phyloP scores from a whole-genome alignment of 805 yeast genomes.

The Candida montana region DNA sequence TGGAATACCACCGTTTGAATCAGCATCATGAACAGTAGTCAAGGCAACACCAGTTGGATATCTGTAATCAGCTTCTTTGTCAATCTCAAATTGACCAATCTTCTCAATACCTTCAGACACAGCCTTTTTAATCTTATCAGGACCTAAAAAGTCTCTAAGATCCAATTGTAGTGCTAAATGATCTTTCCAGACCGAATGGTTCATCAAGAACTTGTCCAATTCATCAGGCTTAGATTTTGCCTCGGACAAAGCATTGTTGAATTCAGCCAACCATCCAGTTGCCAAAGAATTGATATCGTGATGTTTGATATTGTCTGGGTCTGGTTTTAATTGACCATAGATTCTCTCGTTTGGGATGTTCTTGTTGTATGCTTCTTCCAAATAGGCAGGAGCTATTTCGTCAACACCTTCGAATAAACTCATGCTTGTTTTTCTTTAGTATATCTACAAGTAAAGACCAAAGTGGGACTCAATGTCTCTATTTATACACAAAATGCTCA shows the following conservation, averaged over 20 bases:
- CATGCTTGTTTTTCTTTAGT: conserved; percentile 10
- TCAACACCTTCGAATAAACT: conserved; percentile 18
- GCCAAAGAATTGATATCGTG: conserved; percentile 24
- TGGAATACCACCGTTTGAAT: conserved; percentile 23
- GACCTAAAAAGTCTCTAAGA: conserved; percentile 29
- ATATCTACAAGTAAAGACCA: too few species aligned
- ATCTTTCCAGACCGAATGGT: conserved; percentile 34
- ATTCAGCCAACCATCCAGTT: conserved; percentile 27
- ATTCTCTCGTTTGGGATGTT: conserved; percentile 25
- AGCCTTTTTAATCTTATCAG: conserved; percentile 23
- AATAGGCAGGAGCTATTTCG: conserved; percentile 24
- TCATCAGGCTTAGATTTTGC: conserved; percentile 10
- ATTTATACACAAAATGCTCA: not conserved
- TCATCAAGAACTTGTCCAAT: conserved; percentile 23
- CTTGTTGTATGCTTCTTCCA: conserved; percentile 20
- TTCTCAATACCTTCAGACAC: conserved; percentile 14
- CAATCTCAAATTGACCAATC: conserved; percentile 27
- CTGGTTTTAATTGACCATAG: conserved; percentile 25
- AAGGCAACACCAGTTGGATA: conserved; percentile 27
- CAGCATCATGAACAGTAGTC: conserved; percentile 26
- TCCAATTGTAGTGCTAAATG: conserved; percentile 31
- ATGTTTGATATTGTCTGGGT: conserved; percentile 24
- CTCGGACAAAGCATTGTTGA: conserved; percentile 22
- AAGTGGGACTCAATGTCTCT: too few species aligned
- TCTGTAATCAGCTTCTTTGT: conserved; percentile 26